These are phyloP conservation scores for Fusarium goolgardi DNA, from an alignment of 2,329 filamentous ascomycete genomes.

Conservation along the genomic window DNA sequence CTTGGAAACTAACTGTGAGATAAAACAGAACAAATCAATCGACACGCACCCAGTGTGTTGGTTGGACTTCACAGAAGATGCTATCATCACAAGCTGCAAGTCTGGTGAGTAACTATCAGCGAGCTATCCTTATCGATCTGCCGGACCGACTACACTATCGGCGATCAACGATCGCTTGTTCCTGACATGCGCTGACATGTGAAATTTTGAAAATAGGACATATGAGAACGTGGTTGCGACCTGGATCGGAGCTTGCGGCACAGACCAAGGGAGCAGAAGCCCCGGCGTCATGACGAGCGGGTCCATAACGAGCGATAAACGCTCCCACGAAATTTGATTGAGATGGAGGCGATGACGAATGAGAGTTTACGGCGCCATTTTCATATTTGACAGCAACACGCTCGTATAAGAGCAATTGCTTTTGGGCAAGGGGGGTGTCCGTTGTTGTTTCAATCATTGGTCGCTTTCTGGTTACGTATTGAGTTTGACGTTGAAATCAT, in stretches of 20 bases:
- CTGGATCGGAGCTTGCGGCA: constrained; percentile 52
- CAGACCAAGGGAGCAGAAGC: constrained; percentile 40
- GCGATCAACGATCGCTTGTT: constrained; percentile 9
- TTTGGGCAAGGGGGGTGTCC: constrained; percentile 25
- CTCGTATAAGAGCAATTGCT: constrained; percentile 21
- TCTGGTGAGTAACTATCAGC: constrained; percentile 73
- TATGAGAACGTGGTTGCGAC: constrained; percentile 79
- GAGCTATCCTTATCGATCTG: constrained; percentile 11
- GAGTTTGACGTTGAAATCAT: constrained; percentile 22
- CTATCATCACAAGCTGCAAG: constrained; percentile 91
- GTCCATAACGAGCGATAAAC: constrained; percentile 25
- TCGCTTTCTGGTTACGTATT: constrained; percentile 16
- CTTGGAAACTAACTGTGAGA: constrained; percentile 31
- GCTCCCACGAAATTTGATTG: constrained; percentile 19
- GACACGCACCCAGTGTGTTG: constrained; percentile 90
- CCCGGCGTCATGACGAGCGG: constrained; percentile 35
- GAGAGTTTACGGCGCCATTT: constrained; percentile 21
- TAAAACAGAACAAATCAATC: constrained; percentile 76
- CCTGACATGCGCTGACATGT: constrained; percentile 33
- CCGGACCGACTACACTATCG: constrained; percentile 17
- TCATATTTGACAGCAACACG: constrained; percentile 7
- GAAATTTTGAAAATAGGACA: constrained; percentile 65
- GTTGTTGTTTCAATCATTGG: constrained; percentile 36
- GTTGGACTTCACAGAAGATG: constrained; percentile 93
- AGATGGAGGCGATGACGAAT: constrained; percentile 31